These are phyloP conservation scores for Ophiostoma ulmi DNA, from an alignment of 2,329 filamentous ascomycete species.

Conservation along the genomic window DNA sequence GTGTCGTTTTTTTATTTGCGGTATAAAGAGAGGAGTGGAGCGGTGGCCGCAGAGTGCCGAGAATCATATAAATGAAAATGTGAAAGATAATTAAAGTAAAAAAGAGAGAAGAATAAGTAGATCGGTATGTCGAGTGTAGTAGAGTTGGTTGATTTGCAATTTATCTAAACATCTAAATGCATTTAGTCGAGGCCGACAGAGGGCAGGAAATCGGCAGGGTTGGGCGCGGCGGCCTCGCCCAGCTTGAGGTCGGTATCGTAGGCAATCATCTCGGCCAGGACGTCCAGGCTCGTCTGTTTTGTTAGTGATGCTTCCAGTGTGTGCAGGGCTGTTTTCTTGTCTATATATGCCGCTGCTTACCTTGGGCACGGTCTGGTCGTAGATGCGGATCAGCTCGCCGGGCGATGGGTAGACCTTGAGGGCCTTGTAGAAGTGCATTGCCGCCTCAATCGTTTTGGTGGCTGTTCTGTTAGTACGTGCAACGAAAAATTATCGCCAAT, in stretches of 20 bases:
- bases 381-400: slow-evolving; percentile 87
- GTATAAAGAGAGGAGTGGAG: slow-evolving; percentile 24
- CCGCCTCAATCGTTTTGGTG: slow-evolving; percentile 70
- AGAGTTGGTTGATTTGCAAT: neutral
- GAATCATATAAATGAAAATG: neutral
- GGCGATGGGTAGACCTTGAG: slow-evolving; percentile 97
- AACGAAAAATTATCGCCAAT: neutral
- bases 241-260: slow-evolving; percentile 26
- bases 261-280: slow-evolving; percentile 97
- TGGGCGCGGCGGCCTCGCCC: slow-evolving; percentile 21
- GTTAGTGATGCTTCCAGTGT: neutral
- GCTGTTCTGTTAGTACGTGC: slow-evolving; percentile 40
- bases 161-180: neutral
- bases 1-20: slow-evolving; percentile 16
- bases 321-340: neutral
- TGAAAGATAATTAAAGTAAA: neutral
- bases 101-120: neutral
- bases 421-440: slow-evolving; percentile 94
- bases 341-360: slow-evolving; percentile 40
- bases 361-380: slow-evolving; percentile 98
- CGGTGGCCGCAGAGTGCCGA: slow-evolving; percentile 17
- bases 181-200: slow-evolving; percentile 25
- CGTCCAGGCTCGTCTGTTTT: slow-evolving; percentile 76
- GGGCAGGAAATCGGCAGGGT: slow-evolving; percentile 24
- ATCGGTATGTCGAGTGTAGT: neutral